Base-by-base conservation (phyloP, 352 stramenopile genomes). In the Phytopythium kandeliae region DNA sequence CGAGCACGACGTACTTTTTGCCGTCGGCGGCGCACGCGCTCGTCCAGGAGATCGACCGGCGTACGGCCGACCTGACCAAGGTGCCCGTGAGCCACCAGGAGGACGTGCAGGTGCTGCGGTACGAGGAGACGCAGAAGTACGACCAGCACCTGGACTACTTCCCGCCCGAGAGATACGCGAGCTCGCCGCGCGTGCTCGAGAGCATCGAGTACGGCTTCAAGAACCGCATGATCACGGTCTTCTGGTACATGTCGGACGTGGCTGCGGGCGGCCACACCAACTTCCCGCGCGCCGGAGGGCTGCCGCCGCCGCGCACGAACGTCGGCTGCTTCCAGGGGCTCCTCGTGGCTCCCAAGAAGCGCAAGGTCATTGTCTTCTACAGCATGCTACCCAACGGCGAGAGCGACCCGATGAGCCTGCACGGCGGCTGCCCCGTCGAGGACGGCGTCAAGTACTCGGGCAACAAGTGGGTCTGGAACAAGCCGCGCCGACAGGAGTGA, bases 401-500 rank as follows among this genome's bases (percentile, higher is more conserved):
- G 30, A 59, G 66, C 47, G 78, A 89, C 46, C 63, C 63, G 17
- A 76, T 77, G 60, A 89, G 78, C 56, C 58, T 89, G 31, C 78
- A 89, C 52, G 75, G 71, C 19, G 78, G 80, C 35, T 91, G 78
- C 30, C 70, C 80, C 2, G 78, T 92, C 7, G 64, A 85, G 36
- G 74, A 89, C 57, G 74, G 78, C 38, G 70, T 77, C 65, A 89
- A 89, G 69, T 74, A 80, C 54, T 86, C 78, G 8, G 78, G 71
- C 45, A 92, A 92, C 71, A 89, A 92, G 62, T 92, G 80, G 76
- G 69, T 92, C 54, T 89, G 81, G 81, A 89, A 89, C 75, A 89
- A 89, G 51, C 74, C 79, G 24, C 40, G 48, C 31, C 35, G 22
- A 4, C 30, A 26, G n/a, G 15, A 4, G 6, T 9, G 21, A 46